These are phyloP conservation scores for Withania somnifera DNA, from an alignment of 305 asterid genomes.

Conservation along the genomic window DNA sequence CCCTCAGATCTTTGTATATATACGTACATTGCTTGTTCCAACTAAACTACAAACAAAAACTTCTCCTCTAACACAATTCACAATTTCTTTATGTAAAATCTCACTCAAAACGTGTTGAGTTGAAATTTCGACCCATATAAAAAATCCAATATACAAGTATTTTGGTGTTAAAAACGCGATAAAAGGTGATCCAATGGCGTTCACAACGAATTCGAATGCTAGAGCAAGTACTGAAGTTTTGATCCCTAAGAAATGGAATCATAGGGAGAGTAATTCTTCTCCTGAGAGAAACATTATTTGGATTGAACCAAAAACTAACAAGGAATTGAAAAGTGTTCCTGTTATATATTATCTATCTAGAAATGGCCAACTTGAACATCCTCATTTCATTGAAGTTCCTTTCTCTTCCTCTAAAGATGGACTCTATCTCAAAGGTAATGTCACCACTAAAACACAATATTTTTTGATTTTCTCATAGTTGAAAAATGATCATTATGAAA, in stretches of 20 bases:
- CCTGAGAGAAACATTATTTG: not conserved
- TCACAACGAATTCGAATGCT: not conserved
- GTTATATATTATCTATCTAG: slow-evolving; percentile 31
- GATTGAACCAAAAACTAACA: slow-evolving; percentile 7
- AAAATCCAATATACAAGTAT: no score
- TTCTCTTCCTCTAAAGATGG: slow-evolving; percentile 19
- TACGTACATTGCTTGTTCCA: not conserved
- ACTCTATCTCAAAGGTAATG: slow-evolving; percentile 29
- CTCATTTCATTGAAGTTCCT: slow-evolving; percentile 29
- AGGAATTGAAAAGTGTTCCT: slow-evolving; percentile 11
- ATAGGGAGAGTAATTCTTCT: no score
- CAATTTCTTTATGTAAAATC: not conserved
- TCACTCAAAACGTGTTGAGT: no score
- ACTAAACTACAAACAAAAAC: not conserved
- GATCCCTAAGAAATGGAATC: slow-evolving; percentile 11
- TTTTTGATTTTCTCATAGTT: no score
- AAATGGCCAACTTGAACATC: slow-evolving; percentile 35
- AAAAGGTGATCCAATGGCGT: no score
- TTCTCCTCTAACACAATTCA: not conserved
- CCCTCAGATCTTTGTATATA: not conserved
- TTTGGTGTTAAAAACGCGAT: no score
- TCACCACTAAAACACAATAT: no score
- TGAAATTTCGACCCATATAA: no score
- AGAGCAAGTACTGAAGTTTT: slow-evolving; percentile 18
- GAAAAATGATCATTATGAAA: no score